Percentiles rank a stretch among this genome's conserved stretches.
phyloP scores from a whole-genome alignment of 495 filamentous ascomycete species.

The Aspergillus hancockii region DNA sequence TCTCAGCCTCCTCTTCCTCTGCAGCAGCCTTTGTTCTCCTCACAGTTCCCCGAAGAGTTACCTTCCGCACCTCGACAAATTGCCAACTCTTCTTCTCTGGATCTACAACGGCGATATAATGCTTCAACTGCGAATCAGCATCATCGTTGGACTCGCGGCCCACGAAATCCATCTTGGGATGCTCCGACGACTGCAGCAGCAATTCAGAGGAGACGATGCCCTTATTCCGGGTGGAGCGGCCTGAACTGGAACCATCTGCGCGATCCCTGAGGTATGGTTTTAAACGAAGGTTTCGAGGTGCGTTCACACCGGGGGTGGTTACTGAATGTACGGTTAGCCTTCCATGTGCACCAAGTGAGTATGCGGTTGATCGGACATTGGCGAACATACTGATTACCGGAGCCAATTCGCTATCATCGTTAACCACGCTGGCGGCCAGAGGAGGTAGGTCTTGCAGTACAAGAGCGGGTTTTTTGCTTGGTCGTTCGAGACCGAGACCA shows the following conservation, averaged over 20 bases:
- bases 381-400: constrained; percentile 63
- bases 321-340: constrained; percentile 43
- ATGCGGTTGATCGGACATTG: constrained; percentile 13
- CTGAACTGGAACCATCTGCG: constrained; percentile 31
- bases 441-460: constrained; percentile 44
- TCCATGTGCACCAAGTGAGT: neutral
- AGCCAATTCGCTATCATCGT: constrained; percentile 57
- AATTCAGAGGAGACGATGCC: constrained; percentile 58
- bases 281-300: constrained; percentile 57
- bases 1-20: constrained; percentile 38
- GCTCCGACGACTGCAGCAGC: constrained; percentile 75
- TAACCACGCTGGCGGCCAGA: constrained; percentile 58
- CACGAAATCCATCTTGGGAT: constrained; percentile 77
- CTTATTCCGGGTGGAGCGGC: constrained; percentile 41
- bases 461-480: constrained; percentile 65
- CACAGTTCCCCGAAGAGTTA: constrained; percentile 67
- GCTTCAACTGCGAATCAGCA: constrained; percentile 67
- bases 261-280: constrained; percentile 63
- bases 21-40: constrained; percentile 50
- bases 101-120: constrained; percentile 88
- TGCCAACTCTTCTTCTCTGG: constrained; percentile 69
- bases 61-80: constrained; percentile 72
- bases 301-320: constrained; percentile 64
- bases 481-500: constrained; percentile 46
- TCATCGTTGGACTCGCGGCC: constrained; percentile 71